phyloP scores from a whole-genome alignment of 192 early-diverging fungal species.

The Umbelopsis vinacea region DNA sequence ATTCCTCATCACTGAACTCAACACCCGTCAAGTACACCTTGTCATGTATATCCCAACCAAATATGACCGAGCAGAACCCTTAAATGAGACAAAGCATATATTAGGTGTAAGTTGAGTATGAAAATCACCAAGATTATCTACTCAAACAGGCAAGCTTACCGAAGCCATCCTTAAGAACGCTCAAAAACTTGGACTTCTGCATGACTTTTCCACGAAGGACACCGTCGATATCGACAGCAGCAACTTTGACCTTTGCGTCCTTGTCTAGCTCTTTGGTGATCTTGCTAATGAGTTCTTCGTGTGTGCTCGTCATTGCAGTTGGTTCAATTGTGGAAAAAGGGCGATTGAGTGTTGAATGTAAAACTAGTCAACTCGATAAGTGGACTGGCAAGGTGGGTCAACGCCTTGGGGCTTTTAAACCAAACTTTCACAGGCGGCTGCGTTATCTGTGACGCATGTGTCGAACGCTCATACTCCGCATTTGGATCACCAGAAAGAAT shows the following conservation, averaged over 20 bases:
- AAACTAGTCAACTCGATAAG: not conserved
- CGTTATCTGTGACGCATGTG: constrained; percentile 8
- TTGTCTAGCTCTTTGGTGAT: constrained; percentile 32
- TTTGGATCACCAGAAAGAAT: not conserved
- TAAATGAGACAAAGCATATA: not conserved
- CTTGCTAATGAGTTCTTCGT: not conserved
- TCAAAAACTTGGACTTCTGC: constrained; percentile 67
- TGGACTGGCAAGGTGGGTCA: not conserved
- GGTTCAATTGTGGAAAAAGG: not conserved
- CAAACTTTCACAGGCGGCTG: not conserved
- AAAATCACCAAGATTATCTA: not conserved
- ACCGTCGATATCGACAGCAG: constrained; percentile 77
- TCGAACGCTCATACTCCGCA: not conserved
- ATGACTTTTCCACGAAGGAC: constrained; percentile 76
- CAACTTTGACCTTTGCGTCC: constrained; percentile 61
- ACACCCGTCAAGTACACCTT: constrained; percentile 49
- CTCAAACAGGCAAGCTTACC: constrained; percentile 46
- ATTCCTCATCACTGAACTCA: constrained; percentile 28
- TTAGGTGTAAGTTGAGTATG: too few species aligned
- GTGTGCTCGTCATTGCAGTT: not conserved
- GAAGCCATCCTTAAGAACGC: constrained; percentile 65
- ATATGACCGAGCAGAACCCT: constrained; percentile 82
- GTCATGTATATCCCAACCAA: constrained; percentile 85
- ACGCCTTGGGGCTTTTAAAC: not conserved
- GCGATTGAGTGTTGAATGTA: not conserved